A percentile compares a stretch with the other conserved stretches of the same genome.
phyloP scores from a whole-genome alignment of 2,329 filamentous ascomycete species.

The Apiospora aurea region DNA sequence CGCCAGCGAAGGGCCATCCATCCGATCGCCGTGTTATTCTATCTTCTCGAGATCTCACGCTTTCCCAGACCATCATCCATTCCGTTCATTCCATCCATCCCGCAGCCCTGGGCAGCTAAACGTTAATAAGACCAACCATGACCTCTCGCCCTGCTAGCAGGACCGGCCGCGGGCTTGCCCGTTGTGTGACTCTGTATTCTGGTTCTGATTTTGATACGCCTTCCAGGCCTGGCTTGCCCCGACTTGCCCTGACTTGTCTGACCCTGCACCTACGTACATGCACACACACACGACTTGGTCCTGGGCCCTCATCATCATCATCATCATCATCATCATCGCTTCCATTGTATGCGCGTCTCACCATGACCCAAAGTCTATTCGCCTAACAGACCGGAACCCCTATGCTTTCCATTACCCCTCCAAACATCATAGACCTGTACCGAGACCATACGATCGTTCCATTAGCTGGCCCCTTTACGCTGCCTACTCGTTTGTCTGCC shows the following conservation, averaged over 20 bases:
- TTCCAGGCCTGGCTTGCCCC: background rate
- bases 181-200: background rate
- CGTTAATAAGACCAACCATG: constrained; percentile 18
- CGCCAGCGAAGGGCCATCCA: background rate
- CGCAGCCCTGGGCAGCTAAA: background rate
- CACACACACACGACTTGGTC: background rate
- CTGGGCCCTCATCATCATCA: background rate
- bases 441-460: background rate
- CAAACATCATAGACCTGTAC: constrained; percentile 23
- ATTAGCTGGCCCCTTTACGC: background rate
- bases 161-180: constrained; percentile 15
- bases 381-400: background rate
- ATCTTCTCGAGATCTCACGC: constrained; percentile 16
- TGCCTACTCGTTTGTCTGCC: background rate
- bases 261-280: background rate
- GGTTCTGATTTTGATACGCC: background rate
- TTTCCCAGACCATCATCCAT: constrained; percentile 5
- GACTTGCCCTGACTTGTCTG: background rate
- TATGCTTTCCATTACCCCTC: constrained; percentile 21
- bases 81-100: background rate
- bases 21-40: constrained; percentile 16
- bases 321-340: background rate
- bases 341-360: constrained; percentile 6
- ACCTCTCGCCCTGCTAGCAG: background rate
- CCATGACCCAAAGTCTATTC: constrained; percentile 19